Conservation (phyloP, 345 rosid genomes). For the Xanthoceras sorbifolium region DNA sequence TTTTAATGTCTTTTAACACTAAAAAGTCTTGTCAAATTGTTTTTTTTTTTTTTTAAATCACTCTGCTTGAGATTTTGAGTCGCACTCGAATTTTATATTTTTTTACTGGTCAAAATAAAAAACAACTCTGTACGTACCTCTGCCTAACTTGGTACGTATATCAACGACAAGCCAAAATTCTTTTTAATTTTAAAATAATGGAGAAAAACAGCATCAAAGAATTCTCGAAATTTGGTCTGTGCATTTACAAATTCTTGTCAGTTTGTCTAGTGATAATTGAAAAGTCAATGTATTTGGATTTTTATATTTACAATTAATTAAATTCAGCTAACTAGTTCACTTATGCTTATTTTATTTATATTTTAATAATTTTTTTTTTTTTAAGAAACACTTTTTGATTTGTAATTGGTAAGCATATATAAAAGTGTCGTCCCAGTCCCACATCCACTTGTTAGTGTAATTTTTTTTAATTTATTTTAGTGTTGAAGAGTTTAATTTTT, state of each 20-base stretch:
- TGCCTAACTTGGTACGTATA: not conserved
- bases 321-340: no score
- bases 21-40: not conserved
- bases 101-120: not conserved
- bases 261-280: no score
- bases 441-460: no score
- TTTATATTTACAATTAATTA: no score
- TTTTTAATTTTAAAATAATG: not conserved
- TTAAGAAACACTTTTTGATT: no score
- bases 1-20: not conserved
- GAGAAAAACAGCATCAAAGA: not conserved
- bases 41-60: not conserved
- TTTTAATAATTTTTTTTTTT: no score
- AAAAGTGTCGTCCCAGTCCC: no score
- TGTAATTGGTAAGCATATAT: no score
- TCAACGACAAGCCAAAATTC: not conserved
- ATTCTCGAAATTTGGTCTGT: not conserved
- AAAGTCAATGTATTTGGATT: no score
- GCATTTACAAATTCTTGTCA: not conserved
- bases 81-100: not conserved
- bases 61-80: not conserved
- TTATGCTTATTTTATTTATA: no score
- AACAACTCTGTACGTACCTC: not conserved
- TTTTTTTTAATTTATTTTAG: no score
- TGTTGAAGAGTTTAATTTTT: no score